Percentiles rank a stretch among this genome's conserved stretches.
These are phyloP conservation scores for Gastrolobium bilobum DNA, from an alignment of 306 rosid genomes.

Conservation along the genomic window DNA sequence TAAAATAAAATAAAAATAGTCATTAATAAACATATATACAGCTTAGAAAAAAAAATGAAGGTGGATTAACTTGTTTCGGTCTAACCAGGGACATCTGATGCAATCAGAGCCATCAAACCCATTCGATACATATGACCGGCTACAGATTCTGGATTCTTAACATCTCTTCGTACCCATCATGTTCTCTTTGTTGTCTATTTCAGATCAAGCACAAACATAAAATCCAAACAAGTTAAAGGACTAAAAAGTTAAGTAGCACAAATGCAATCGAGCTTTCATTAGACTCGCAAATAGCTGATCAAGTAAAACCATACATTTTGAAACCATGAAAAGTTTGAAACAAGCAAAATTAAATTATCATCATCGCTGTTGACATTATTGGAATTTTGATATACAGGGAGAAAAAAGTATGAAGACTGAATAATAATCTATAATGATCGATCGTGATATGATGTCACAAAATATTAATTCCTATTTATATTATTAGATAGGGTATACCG, in stretches of 20 bases:
- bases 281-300: neutral
- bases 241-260: neutral
- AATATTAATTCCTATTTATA: too few relatives aligned
- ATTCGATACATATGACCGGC: constrained; percentile 97
- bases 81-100: constrained; percentile 82
- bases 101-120: constrained; percentile 90
- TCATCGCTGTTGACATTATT: too few relatives aligned
- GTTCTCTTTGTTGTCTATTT: constrained; percentile 83
- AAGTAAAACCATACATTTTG: neutral
- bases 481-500: too few relatives aligned
- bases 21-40: constrained; percentile 11
- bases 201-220: constrained; percentile 5
- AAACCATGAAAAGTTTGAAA: neutral
- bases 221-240: constrained; percentile 7
- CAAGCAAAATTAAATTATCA: neutral
- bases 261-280: constrained; percentile 6
- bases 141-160: constrained; percentile 78
- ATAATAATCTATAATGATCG: too few relatives aligned
- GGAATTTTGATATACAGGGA: too few relatives aligned
- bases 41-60: constrained; percentile 3
- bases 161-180: constrained; percentile 76
- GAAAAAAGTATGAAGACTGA: too few relatives aligned
- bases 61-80: constrained; percentile 73
- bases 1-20: neutral
- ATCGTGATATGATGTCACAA: too few relatives aligned